A percentile compares a stretch with the other conserved stretches of the same genome.
Conservation (phyloP, 306 rosid species). For the Trifolium repens region DNA sequence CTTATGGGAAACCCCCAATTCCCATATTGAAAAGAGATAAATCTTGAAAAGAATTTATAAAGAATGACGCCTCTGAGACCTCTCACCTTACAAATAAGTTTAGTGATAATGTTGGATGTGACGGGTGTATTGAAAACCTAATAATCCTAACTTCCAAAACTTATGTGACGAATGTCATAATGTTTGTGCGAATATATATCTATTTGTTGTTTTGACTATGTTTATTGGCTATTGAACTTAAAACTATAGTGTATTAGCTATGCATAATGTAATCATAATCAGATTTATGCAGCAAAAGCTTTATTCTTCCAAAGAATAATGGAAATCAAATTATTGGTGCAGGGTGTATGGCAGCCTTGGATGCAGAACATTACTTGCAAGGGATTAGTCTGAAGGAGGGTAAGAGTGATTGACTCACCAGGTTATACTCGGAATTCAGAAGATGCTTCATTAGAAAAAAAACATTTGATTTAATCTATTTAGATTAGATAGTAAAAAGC, state of each 20-base stretch:
- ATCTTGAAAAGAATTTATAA: no score
- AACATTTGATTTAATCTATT: conserved; percentile 35
- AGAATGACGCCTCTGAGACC: no score
- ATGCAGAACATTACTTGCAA: conserved; percentile 91
- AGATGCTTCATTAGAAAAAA: conserved; percentile 44
- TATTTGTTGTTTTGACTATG: not conserved
- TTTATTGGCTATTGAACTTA: not conserved
- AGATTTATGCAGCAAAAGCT: conserved; percentile 1
- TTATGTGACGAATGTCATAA: not conserved
- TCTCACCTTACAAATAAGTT: no score
- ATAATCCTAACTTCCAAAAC: not conserved
- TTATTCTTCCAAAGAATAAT: conserved; percentile 30
- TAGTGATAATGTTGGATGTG: not conserved
- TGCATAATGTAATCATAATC: conserved; percentile 1
- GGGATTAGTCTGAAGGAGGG: conserved; percentile 59
- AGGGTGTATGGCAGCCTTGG: conserved; percentile 99
- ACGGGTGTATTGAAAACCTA: not conserved
- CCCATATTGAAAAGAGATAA: no score
- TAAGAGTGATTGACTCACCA: conserved; percentile 51
- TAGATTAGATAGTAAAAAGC: conserved; percentile 17
- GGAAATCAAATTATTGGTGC: conserved; percentile 46
- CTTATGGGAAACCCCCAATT: no score
- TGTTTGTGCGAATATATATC: no score
- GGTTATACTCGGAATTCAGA: conserved; percentile 12
- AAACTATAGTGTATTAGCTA: not conserved